Evolutionary conservation across 768 basidiomycete genomes (phyloP), one percentile per base, ranked within the genome.

Genomic region (Cystofilobasidium macerans): DNA sequence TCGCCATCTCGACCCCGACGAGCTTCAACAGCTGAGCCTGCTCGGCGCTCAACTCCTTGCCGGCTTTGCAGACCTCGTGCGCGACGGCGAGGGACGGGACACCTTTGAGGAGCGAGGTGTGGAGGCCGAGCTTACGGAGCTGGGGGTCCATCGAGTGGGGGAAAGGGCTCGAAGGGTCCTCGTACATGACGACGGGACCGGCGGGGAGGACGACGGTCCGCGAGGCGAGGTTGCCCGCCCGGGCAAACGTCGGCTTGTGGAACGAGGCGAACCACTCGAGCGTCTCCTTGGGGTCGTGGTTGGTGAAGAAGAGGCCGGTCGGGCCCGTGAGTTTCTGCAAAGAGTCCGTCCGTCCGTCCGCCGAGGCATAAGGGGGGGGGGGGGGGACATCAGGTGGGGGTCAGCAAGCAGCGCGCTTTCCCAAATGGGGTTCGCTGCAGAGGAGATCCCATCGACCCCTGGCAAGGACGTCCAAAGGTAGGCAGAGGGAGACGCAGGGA

Each of bases 81-180:
- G 89, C 80, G 8, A 69, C 69, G 54, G 78, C 81, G 54, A 98
- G 78, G 9, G 86, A 87, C 5, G 94, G 93, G 0, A 95, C 87
- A 62, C 95, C 95, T 71, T 82, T 84, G 65, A 86, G 83, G 81
- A 99, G 82, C 22, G 64, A 69, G 22, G 93, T 98, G 59, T 84
- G 80, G 36, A 99, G 78, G 11, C 95, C 95, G 40, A 98, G 82
- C 75, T 88, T 89, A 63, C 95, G 85, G 61, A 99, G 81, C 74
- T 98, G 94, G 26, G 93, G 92, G 69, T 99, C 95, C 79, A 98
- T 91, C 72, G 91, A 92, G 76, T 97, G 92, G 42, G 95, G 91
- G 76, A 98, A 93, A 2, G 89, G 87, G 70, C 92, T 86, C 43
- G 86, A 83, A 0, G 86, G 87, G 69, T 87, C 85, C 59, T 74